Evolutionary conservation across 495 filamentous ascomycete species (phyloP).

Genomic region (Podospora pseudopauciseta): DNA sequence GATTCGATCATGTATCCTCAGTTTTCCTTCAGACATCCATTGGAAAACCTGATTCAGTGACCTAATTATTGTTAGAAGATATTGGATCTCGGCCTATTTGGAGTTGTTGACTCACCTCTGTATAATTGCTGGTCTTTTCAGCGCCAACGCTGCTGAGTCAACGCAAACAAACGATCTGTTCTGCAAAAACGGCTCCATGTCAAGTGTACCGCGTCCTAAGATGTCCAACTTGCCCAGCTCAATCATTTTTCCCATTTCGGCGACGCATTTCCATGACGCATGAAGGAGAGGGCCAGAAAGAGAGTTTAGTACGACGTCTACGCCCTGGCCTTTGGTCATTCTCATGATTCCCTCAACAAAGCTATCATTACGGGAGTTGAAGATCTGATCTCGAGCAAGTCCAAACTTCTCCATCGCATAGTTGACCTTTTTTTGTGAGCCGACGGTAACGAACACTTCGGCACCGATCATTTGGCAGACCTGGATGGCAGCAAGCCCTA

Average conservation of each 20-base stretch:
- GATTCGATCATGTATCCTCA: not conserved
- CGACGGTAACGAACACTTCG: conserved; percentile 54
- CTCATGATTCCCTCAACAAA: conserved; percentile 44
- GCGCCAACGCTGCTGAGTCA: not conserved
- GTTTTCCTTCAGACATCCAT: not conserved
- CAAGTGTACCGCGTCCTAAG: conserved; percentile 26
- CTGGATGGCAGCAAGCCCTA: conserved; percentile 56
- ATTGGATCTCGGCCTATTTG: not conserved
- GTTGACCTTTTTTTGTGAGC: conserved; percentile 41
- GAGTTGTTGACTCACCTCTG: conserved; percentile 10
- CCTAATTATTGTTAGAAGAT: conserved; percentile 9
- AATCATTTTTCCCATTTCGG: conserved; percentile 50
- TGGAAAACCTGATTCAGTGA: conserved; percentile 17
- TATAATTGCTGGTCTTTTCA: conserved; percentile 24
- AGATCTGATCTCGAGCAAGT: conserved; percentile 50
- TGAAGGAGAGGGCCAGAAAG: conserved; percentile 50
- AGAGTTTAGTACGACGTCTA: conserved; percentile 57
- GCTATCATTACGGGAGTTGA: conserved; percentile 38
- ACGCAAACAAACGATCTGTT: conserved; percentile 29
- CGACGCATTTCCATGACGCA: conserved; percentile 50
- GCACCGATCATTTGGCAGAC: conserved; percentile 48
- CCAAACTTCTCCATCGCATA: conserved; percentile 41
- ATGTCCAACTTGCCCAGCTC: conserved; percentile 51
- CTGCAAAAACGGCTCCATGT: conserved; percentile 39
- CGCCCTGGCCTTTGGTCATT: conserved; percentile 47